Percentiles rank a stretch among this genome's conserved stretches.
Conservation (phyloP, 2,329 filamentous ascomycete species). For the Dichotomopilus funicola region DNA sequence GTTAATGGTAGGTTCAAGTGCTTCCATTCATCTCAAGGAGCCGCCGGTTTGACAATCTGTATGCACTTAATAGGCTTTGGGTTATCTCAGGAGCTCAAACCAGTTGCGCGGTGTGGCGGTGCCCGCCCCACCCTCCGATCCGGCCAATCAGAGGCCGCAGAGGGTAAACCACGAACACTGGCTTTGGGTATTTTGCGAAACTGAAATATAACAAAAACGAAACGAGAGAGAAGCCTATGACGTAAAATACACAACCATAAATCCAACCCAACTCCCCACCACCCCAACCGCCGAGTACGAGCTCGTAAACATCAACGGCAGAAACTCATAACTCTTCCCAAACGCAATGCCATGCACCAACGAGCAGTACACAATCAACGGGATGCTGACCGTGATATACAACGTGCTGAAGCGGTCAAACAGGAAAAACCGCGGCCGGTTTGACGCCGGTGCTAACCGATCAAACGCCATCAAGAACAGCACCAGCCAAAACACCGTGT, state of each 20-base stretch:
- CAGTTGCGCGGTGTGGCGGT: no score
- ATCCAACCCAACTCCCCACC: conserved; percentile 90
- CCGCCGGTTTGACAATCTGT: no score
- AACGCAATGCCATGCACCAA: conserved; percentile 78
- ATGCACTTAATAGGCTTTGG: background rate
- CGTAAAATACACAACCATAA: conserved; percentile 83
- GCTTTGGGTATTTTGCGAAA: background rate
- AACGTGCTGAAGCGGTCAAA: conserved; percentile 85
- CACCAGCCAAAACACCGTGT: conserved; percentile 88
- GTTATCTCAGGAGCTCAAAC: no score
- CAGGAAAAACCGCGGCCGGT: conserved; percentile 74
- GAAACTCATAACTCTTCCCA: conserved; percentile 75
- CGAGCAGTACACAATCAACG: conserved; percentile 82
- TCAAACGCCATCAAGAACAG: conserved; percentile 83
- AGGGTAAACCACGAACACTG: no score
- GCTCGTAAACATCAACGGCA: conserved; percentile 96
- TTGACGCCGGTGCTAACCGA: conserved; percentile 75
- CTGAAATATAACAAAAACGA: no score
- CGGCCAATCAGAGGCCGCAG: no score
- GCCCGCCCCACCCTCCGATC: no score
- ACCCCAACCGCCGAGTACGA: conserved; percentile 93
- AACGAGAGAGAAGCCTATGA: conserved; percentile 31
- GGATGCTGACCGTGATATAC: conserved; percentile 85
- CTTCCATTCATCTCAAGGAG: no score
- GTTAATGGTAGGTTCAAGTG: no score